Base-by-base conservation (phyloP, 164 flowering plant species). In the Cinnamomum micranthum region DNA sequence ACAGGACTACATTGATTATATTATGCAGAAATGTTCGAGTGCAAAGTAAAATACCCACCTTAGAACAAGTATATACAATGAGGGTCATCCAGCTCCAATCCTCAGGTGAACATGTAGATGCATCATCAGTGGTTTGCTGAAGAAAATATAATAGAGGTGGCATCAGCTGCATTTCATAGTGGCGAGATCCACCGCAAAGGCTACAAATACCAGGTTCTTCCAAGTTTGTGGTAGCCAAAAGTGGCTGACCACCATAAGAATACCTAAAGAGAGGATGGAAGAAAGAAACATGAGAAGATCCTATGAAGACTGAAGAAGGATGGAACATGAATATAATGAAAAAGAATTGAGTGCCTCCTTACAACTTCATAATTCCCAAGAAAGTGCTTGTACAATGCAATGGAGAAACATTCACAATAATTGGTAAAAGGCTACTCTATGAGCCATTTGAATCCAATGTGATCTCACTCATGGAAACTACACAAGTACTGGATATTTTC, bases 81-180 rank as follows among this genome's bases (percentile, higher is more conserved):
- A 94, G 84, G 19, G 99, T 91, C 91, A 94, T 84, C 98, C 98
- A 96, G 79, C 86, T 79, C 97, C 97, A 92, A 71, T 87, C 83
- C 31, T 87, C 89, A 14, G 85, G 19, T 3, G 76, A 74, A 68
- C 70, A 72, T 66, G 78, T 84, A 15, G 78, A 84, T 65, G 65
- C 24, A 75, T 79, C 85, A 62, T 80, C 81, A 71, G 86, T 80
- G 13, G 79, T 89, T 80, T 94, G 89, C 25, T 77, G 90, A 67
- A 96, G 86, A 83, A 90, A 96, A 81, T 86, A 92, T 73, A 92
- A 73, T 27, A 94, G 62, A 4, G 92, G 92, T 11, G 98, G 90
- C 98, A 96, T 96, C 71, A 96, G 80, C 87, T 96, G 99, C 94
- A 96, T 80, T 67, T 96, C 98, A 75, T 79, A 96, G 51, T 82